Evolutionary conservation across 805 yeast genomes (phyloP).

Genomic region (Yamadazyma takamatsuzukensis): DNA sequence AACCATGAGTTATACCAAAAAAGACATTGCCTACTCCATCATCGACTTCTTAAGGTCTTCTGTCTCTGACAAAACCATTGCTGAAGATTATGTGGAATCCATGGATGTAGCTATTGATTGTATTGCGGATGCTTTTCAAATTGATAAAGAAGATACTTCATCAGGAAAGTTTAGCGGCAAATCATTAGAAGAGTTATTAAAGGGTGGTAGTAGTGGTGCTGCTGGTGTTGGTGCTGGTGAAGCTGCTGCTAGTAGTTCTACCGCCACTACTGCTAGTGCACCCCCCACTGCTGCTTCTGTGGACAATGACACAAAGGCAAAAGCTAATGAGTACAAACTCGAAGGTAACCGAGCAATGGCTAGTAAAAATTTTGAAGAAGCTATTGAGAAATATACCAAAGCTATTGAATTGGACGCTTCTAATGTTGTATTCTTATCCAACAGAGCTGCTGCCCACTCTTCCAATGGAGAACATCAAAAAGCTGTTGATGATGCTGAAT

Average conservation of each 20-base stretch:
- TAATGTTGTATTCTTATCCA: slow-evolving; percentile 83
- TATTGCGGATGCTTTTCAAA: slow-evolving; percentile 79
- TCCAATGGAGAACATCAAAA: slow-evolving; percentile 67
- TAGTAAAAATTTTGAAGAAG: slow-evolving; percentile 60
- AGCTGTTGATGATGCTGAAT: slow-evolving; percentile 81
- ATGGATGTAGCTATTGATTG: slow-evolving; percentile 93
- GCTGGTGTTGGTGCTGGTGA: too few species aligned
- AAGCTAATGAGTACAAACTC: slow-evolving; percentile 80
- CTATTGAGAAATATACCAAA: slow-evolving; percentile 73
- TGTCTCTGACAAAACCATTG: slow-evolving; percentile 57
- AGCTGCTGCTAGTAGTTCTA: slow-evolving; percentile 32
- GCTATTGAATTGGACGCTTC: slow-evolving; percentile 69
- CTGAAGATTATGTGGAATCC: slow-evolving; percentile 81
- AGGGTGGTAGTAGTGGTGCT: slow-evolving; percentile 6
- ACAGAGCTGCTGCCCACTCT: slow-evolving; percentile 95
- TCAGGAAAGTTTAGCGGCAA: slow-evolving; percentile 45
- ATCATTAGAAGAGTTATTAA: slow-evolving; percentile 44
- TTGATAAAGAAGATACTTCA: slow-evolving; percentile 48
- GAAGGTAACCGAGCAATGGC: slow-evolving; percentile 93
- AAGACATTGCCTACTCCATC: slow-evolving; percentile 70
- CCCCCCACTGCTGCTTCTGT: slow-evolving; percentile 8
- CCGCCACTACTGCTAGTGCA: slow-evolving; percentile 21
- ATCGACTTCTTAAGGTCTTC: slow-evolving; percentile 65
- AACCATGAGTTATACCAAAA: slow-evolving; percentile 45
- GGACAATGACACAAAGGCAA: slow-evolving; percentile 54